phyloP scores from a whole-genome alignment of 2,329 filamentous ascomycete genomes.

The Cercospora canescens region DNA sequence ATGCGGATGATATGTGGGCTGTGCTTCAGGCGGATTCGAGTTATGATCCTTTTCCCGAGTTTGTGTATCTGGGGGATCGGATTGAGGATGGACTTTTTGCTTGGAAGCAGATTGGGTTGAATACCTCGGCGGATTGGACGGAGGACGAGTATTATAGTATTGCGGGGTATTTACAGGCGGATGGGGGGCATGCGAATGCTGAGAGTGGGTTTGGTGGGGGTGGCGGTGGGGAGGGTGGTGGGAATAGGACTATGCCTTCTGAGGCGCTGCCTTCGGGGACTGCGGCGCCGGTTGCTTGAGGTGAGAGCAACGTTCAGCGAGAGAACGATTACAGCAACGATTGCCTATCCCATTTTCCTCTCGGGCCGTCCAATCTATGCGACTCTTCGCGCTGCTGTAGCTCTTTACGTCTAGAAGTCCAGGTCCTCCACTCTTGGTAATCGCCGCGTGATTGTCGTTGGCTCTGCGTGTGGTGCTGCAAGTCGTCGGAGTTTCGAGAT shows the following conservation, averaged over 20 bases:
- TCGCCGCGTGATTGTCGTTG: too few species aligned
- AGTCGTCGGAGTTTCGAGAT: too few species aligned
- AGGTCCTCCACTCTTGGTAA: too few species aligned
- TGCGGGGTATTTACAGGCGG: constrained; percentile 23
- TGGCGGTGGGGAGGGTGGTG: constrained; percentile 1
- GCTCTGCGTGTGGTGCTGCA: too few species aligned
- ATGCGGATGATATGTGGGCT: constrained; percentile 48
- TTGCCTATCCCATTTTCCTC: too few species aligned
- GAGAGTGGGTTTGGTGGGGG: constrained; percentile 18
- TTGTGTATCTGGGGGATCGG: constrained; percentile 57
- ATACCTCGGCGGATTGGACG: constrained; percentile 35
- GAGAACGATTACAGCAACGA: too few species aligned
- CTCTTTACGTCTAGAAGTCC: too few species aligned
- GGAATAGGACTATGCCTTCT: constrained; percentile 13
- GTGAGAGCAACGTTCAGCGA: neutral
- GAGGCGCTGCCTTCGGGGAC: constrained; percentile 12
- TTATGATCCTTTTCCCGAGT: constrained; percentile 60
- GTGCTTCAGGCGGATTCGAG: constrained; percentile 49
- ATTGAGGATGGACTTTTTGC: constrained; percentile 54
- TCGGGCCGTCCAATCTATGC: too few species aligned
- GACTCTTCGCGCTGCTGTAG: too few species aligned
- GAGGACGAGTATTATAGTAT: constrained; percentile 20
- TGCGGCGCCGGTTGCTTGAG: constrained; percentile 4
- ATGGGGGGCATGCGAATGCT: constrained; percentile 26
- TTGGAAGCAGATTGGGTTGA: constrained; percentile 56